Evolutionary conservation across 1,284 basidiomycete genomes (phyloP), one percentile per base, ranked within the genome.

Genomic region (Heterobasidion annosum): DNA sequence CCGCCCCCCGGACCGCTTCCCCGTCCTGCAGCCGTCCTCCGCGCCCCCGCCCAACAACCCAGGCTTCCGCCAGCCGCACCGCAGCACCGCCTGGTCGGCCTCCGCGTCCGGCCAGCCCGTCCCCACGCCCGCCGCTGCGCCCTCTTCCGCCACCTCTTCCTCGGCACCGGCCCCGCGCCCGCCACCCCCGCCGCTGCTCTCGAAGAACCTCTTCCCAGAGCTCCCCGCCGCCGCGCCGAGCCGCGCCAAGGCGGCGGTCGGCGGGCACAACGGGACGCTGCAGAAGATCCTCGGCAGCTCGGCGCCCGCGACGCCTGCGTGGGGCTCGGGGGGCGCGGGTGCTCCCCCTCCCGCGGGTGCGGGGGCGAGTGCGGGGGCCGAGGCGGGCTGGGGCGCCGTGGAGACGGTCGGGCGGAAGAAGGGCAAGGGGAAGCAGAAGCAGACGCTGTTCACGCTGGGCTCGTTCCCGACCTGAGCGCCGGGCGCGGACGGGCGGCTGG

Each of bases 341-440:
- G 59, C 54, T 18, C 53, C 59, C 19, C 58, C 58, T 8, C 57
- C 25, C 43, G 62, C 58, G 15, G 65, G 61, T 32, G 18, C 18
- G 18, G 18, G 18, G 18, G 61, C 47, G 40, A 58, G 40, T 12
- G 61, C 55, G 5, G 62, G 58, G 18, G 54, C 37, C 37, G 59
- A 53, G 42, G 40, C 48, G n/a, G 49, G 32, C n/a, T 43, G 50
- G 37, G 63, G 64, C 9, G 25, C 25, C 25, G 25, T 1, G 25
- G 63, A 46, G 44, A 60, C 58, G 32, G 69, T 64, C 0, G 83
- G 77, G 59, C 82, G 82, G 60, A 90, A 85, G 76, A 92, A 91
- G 67, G 82, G 83, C 0, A 90, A 89, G 67, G 85, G 84, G 1
- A 93, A 92, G 67, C 79, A 83, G 66, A 93, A 93, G 69, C 88